Percentiles rank a stretch among this genome's conserved stretches.
These are phyloP conservation scores for Kodamaea fukazawae DNA, from an alignment of 805 yeast genomes.

Conservation along the genomic window DNA sequence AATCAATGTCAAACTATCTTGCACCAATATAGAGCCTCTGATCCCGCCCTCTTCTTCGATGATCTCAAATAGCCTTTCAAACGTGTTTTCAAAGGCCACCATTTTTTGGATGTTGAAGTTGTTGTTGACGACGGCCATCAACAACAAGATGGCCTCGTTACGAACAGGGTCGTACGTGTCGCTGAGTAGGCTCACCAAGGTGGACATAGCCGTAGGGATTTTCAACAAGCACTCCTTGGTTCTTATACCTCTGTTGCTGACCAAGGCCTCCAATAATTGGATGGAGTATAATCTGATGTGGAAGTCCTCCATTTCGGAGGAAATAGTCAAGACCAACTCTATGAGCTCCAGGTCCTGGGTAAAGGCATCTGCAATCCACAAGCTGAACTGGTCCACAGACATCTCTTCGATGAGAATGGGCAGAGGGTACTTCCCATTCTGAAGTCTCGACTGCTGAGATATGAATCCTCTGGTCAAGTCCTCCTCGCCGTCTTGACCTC, in stretches of 20 bases:
- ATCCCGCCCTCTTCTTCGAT: conserved; percentile 86
- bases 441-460: conserved; percentile 67
- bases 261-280: conserved; percentile 80
- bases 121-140: conserved; percentile 78
- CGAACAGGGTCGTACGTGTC: conserved; percentile 73
- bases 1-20: conserved; percentile 79
- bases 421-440: conserved; percentile 77
- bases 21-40: conserved; percentile 84
- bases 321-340: conserved; percentile 35
- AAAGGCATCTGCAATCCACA: conserved; percentile 94
- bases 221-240: conserved; percentile 71
- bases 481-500: conserved; percentile 56
- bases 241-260: conserved; percentile 68
- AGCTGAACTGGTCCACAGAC: conserved; percentile 75
- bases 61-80: conserved; percentile 76
- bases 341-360: conserved; percentile 50
- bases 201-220: conserved; percentile 77
- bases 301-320: conserved; percentile 58
- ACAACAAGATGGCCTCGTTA: conserved; percentile 80
- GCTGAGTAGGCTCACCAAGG: conserved; percentile 55
- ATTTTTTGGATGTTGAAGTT: conserved; percentile 85
- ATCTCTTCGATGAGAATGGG: conserved; percentile 59
- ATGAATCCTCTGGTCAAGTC: conserved; percentile 69
- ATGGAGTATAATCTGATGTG: conserved; percentile 77
- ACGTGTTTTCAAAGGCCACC: conserved; percentile 92